Percentiles rank a stretch among this genome's conserved stretches.
These are phyloP conservation scores for Coniosporium apollinis DNA, from an alignment of 495 filamentous ascomycete genomes.

Conservation along the genomic window DNA sequence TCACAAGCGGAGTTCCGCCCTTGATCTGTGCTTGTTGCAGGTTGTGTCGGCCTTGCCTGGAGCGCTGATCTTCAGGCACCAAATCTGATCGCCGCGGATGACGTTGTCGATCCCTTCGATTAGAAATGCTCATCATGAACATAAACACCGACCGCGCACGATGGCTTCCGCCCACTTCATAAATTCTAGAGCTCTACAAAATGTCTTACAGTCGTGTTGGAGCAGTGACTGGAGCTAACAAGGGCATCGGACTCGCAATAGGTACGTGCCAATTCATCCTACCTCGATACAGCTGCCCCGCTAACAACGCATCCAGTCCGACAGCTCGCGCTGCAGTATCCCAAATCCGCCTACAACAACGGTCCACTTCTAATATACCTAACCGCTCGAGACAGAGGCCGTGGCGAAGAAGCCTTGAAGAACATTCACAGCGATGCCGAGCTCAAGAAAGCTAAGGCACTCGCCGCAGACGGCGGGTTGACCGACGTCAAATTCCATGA, in stretches of 20 bases:
- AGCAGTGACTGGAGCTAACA: slow-evolving; percentile 29
- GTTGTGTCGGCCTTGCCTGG: too few species aligned
- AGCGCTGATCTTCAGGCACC: too few species aligned
- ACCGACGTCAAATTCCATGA: slow-evolving; percentile 25
- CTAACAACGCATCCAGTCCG: slow-evolving; percentile 15
- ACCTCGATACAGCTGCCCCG: background rate
- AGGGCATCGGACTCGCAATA: slow-evolving; percentile 22
- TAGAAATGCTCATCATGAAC: too few species aligned
- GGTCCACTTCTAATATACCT: slow-evolving; percentile 34
- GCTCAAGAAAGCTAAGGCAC: slow-evolving; percentile 26
- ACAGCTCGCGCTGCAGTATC: slow-evolving; percentile 30
- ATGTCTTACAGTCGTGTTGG: slow-evolving; percentile 21
- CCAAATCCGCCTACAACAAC: slow-evolving; percentile 27
- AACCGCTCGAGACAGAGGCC: slow-evolving; percentile 27
- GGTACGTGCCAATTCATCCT: slow-evolving; percentile 1
- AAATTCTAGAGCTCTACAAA: too few species aligned
- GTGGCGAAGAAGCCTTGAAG: slow-evolving; percentile 28
- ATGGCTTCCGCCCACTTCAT: too few species aligned
- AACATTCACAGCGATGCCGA: slow-evolving; percentile 22
- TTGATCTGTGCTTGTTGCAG: too few species aligned
- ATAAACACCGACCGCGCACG: too few species aligned
- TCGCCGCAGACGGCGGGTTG: slow-evolving; percentile 26
- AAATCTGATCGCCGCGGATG: too few species aligned
- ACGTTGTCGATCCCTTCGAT: too few species aligned
- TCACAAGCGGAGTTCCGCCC: too few species aligned